Evolutionary conservation across 768 basidiomycete species (phyloP), one percentile per base, ranked within the genome.

Genomic region (Crassisporium funariophilum): DNA sequence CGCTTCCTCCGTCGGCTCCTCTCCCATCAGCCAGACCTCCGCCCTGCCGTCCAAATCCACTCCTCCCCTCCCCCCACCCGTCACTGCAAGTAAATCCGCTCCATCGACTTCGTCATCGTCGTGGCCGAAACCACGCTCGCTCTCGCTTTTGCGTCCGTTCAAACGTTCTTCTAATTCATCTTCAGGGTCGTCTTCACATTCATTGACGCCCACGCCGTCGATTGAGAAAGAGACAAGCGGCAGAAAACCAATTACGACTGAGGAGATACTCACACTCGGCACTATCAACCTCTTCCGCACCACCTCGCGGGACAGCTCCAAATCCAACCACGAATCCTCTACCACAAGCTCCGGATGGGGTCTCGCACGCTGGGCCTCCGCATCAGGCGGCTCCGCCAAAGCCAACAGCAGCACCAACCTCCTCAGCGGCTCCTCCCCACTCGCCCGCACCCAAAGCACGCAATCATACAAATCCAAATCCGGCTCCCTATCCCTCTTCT

Each of bases 271-370:
- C 31, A 70, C 70, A 6, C 60, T 69, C 21, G 68, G 69, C 21
- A 66, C 68, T 22, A 69, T 67, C 50, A 69, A 69, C 41, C 67
- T 71, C 44, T 71, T 71, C 61, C 68, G 70, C 43, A 40, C 71
- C 19, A 62, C 65, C 22, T 69, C 69, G 5, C 62, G 62, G 11
- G 63, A 64, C 1, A 58, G 50, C 39, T 15, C 36, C 5, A 13
- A 47, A 2, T 43, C 46, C 29, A 54, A 57, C 41, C 52, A 51
- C 5, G 40, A 41, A 7, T 42, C 52, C n/a, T 44, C 44, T 3
- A 46, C 47, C 21, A 50, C 54, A 9, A 40, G 51, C 19, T 48
- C 50, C 15, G 60, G 59, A 5, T 67, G 64, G 61, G 60, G 51
- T 23, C 59, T 64, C 8, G 52, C 64, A 16, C 64, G 70, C 21